Conservation (phyloP, 2,329 filamentous ascomycete genomes). For the Fusarium musae region DNA sequence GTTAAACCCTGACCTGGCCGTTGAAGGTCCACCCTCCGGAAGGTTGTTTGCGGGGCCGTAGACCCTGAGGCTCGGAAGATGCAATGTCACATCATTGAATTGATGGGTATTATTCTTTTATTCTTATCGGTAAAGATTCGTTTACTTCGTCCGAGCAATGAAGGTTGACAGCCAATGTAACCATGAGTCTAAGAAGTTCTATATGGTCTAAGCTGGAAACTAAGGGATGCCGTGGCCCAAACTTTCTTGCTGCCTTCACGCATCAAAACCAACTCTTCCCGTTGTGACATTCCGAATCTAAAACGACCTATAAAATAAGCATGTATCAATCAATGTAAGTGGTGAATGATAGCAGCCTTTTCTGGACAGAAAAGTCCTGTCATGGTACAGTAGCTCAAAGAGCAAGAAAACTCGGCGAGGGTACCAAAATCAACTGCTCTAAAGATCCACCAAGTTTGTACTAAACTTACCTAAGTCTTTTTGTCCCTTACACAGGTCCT, state of each 20-base stretch:
- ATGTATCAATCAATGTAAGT: not conserved
- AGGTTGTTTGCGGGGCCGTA: slow-evolving; percentile 31
- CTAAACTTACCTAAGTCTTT: not conserved
- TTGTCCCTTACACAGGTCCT: not conserved
- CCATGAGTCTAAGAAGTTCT: too few relatives aligned
- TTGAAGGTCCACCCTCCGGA: slow-evolving; percentile 29
- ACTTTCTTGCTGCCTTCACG: not conserved
- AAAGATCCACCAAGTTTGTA: not conserved
- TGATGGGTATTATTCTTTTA: too few relatives aligned
- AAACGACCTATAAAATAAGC: not conserved
- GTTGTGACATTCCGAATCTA: not conserved
- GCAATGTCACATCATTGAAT: slow-evolving; percentile 12
- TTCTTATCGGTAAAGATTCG: too few relatives aligned
- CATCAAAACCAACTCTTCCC: not conserved
- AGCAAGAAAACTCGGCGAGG: not conserved
- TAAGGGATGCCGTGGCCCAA: rapidly evolving
- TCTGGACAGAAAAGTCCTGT: not conserved
- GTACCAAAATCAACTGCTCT: not conserved
- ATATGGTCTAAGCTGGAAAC: not conserved
- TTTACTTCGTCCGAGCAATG: too few relatives aligned
- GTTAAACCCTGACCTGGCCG: slow-evolving; percentile 21
- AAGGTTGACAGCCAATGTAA: too few relatives aligned
- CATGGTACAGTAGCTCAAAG: not conserved
- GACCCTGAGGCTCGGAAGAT: slow-evolving; percentile 18
- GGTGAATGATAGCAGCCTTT: not conserved